Conservation (phyloP, 768 basidiomycete genomes). For the Polyporus arcularius region DNA sequence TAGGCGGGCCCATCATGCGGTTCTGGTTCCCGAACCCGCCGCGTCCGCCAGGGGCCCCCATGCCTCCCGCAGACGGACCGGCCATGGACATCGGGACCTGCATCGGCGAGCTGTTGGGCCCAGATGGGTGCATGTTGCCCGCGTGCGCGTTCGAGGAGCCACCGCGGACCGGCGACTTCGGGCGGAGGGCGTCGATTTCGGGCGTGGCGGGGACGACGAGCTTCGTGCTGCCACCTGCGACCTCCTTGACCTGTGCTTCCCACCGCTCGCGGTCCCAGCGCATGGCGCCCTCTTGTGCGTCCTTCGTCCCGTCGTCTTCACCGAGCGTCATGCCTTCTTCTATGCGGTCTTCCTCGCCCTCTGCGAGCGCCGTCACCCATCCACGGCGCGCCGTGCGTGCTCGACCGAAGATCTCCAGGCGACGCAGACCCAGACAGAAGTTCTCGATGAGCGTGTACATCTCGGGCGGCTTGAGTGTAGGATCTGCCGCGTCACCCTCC, state of each 20-base stretch:
- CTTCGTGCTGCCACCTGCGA: slow-evolving; percentile 53
- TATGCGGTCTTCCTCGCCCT: slow-evolving; percentile 59
- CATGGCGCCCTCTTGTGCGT: slow-evolving; percentile 32
- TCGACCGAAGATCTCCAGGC: slow-evolving; percentile 88
- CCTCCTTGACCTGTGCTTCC: slow-evolving; percentile 61
- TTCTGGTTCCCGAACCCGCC: slow-evolving; percentile 21
- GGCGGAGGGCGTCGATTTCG: slow-evolving; percentile 83
- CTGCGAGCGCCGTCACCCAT: slow-evolving; percentile 86
- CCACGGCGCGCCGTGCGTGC: slow-evolving; percentile 72
- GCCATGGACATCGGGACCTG: slow-evolving; percentile 29
- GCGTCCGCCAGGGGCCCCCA: slow-evolving; percentile 16
- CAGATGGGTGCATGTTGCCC: slow-evolving; percentile 33
- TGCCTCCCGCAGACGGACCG: slow-evolving; percentile 6
- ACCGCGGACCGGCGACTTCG: slow-evolving; percentile 75
- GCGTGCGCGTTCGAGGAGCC: slow-evolving; percentile 30
- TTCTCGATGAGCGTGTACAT: slow-evolving; percentile 96
- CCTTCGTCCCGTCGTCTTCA: slow-evolving; percentile 28
- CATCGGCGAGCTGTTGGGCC: slow-evolving; percentile 35
- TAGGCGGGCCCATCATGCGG: slow-evolving; percentile 38
- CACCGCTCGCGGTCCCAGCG: slow-evolving; percentile 65
- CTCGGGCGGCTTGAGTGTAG: slow-evolving; percentile 88
- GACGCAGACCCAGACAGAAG: slow-evolving; percentile 91
- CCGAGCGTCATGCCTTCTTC: slow-evolving; percentile 34
- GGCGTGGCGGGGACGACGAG: slow-evolving; percentile 67
- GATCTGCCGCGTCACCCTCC: slow-evolving; percentile 88